Evolutionary conservation across 139 green algal species (phyloP), one percentile per base, ranked within the genome.

Genomic region (Nannochloris sp.): DNA sequence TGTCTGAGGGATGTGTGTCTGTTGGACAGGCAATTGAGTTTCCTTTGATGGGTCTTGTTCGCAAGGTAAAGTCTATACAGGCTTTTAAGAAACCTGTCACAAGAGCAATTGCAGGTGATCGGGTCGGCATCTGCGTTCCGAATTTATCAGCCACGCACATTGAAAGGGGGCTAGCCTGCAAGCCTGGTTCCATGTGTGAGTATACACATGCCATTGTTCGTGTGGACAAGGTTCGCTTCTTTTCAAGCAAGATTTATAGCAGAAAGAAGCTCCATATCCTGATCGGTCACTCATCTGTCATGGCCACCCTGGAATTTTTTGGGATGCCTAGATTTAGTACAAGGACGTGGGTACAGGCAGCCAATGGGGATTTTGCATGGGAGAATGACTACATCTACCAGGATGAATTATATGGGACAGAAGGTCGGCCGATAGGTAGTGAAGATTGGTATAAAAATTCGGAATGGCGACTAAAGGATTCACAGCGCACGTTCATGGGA

Each of bases 21-120:
- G 76, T 93, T 5, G 76, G 75, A 0, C 85, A 93, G 61, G 78
- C 64, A 1, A 54, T 97, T 2, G 90, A 97, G 72, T 78, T 98
- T 29, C 87, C 90, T 11, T 73, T 77, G 3, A 72, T 93, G 2
- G 87, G 87, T 64, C 25, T 78, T 16, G 55, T 72, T 61, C 67
- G 68, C 34, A 85, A 85, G 67, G 81, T 97, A 12, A 91, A 90
- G 60, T 91, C 79, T 66, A 94, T 98, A 72, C 91, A 98, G 71
- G 83, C 92, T 76, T 96, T 97, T 81, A 74, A 75, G 46, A 43
- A 63, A 36, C 78, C 88, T 6, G 83, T 93, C 19, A 63, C 60
- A 29, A 55, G 16, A 1, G 76, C 64, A 27, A 23, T 59, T 31
- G 66, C 73, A 72, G 85, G 91, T 1, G 91, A 98, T 71, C 64